These are phyloP conservation scores for Ephemerocybe angulata DNA, from an alignment of 768 basidiomycete species.

Conservation along the genomic window DNA sequence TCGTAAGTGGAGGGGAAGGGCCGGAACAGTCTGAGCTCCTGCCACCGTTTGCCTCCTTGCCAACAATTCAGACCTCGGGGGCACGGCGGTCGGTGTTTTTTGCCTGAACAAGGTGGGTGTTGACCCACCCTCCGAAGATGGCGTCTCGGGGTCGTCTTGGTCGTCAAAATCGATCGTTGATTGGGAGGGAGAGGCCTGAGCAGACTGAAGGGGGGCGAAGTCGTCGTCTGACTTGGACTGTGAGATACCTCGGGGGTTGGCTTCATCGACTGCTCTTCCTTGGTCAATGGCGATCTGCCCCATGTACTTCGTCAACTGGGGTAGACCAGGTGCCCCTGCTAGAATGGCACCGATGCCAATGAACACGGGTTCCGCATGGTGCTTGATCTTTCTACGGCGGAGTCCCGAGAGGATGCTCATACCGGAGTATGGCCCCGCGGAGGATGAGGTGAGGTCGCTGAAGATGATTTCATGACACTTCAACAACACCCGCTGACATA, in stretches of 20 bases:
- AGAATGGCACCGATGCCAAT: constrained; percentile 83
- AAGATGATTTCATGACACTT: constrained; percentile 97
- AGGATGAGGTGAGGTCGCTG: constrained; percentile 70
- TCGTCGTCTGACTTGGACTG: constrained; percentile 48
- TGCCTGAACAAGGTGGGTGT: constrained; percentile 9
- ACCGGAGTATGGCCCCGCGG: constrained; percentile 63
- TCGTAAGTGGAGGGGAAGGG: constrained; percentile 61
- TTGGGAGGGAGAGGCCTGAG: neutral
- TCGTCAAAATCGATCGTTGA: constrained; percentile 35
- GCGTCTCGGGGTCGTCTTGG: constrained; percentile 41
- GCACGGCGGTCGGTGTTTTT: constrained; percentile 8
- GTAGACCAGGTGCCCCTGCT: constrained; percentile 76
- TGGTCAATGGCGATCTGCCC: constrained; percentile 89
- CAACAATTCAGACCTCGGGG: constrained; percentile 20
- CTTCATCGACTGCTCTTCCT: constrained; percentile 71
- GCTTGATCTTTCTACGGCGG: constrained; percentile 65
- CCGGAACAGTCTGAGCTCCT: constrained; percentile 72
- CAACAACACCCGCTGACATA: constrained; percentile 89
- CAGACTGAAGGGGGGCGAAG: constrained; percentile 20
- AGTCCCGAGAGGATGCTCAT: constrained; percentile 47
- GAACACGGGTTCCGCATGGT: constrained; percentile 68
- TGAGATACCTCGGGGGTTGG: constrained; percentile 44
- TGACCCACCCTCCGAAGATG: constrained; percentile 27
- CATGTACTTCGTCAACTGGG: constrained; percentile 63
- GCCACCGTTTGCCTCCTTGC: constrained; percentile 48